Evolutionary conservation across 495 filamentous ascomycete genomes (phyloP).

Genomic region (Haplographium delicatum): DNA sequence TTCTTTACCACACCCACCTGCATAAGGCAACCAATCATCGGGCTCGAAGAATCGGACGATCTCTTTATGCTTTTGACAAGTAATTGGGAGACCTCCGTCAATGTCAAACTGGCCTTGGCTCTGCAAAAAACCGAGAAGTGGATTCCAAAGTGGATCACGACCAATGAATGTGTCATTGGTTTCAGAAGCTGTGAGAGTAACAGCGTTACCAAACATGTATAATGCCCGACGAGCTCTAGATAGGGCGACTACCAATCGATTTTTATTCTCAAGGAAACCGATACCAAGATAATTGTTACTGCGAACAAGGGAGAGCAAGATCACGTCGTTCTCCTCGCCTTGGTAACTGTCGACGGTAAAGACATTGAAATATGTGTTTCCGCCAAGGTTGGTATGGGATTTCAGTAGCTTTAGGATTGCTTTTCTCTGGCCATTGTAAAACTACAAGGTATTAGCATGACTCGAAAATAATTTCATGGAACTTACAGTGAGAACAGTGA

Average conservation of each 20-base stretch:
- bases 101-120: constrained; percentile 1
- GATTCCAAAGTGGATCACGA: constrained; percentile 31
- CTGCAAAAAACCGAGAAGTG: constrained; percentile 3
- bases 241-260: constrained; percentile 81
- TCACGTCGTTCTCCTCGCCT: constrained; percentile 86
- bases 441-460: constrained; percentile 28
- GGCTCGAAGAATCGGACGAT: constrained; percentile 27
- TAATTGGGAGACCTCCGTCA: constrained; percentile 26
- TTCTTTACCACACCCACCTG: constrained; percentile 52
- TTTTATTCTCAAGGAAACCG: constrained; percentile 69
- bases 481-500: constrained; percentile 69
- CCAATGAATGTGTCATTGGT: background rate
- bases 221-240: constrained; percentile 82
- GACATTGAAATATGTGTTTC: constrained; percentile 50
- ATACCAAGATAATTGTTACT: constrained; percentile 52
- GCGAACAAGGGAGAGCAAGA: constrained; percentile 80
- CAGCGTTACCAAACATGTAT: constrained; percentile 76
- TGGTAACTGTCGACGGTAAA: constrained; percentile 90
- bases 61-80: constrained; percentile 34
- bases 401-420: constrained; percentile 49
- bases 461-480: background rate
- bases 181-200: constrained; percentile 13
- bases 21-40: constrained; percentile 44
- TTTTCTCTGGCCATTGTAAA: constrained; percentile 85
- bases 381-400: constrained; percentile 43